These are phyloP conservation scores for Bondarzewia mesenterica DNA, from an alignment of 1,284 basidiomycete genomes.

Conservation along the genomic window DNA sequence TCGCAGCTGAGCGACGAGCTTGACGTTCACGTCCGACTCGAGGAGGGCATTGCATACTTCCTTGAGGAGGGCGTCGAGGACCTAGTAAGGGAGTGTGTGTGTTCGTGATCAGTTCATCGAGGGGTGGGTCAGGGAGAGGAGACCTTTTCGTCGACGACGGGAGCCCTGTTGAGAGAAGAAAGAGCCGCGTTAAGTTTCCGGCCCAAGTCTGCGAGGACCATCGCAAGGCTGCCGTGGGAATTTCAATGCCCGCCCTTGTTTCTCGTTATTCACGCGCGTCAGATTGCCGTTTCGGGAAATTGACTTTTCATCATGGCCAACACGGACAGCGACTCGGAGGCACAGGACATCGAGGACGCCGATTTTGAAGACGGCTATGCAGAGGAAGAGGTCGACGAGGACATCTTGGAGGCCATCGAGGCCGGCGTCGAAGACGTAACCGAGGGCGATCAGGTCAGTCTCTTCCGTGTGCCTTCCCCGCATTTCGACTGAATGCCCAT, in stretches of 20 bases:
- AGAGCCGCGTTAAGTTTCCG: constrained; percentile 91
- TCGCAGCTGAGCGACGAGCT: constrained; percentile 83
- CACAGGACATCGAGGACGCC: constrained; percentile 45
- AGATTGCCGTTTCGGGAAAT: not conserved
- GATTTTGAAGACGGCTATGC: constrained; percentile 39
- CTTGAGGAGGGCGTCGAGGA: constrained; percentile 90
- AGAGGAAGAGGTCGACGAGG: constrained; percentile 46
- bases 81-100: constrained; percentile 40
- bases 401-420: constrained; percentile 42
- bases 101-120: constrained; percentile 94
- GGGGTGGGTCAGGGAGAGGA: constrained; percentile 59
- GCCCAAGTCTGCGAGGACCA: constrained; percentile 97
- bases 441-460: constrained; percentile 20
- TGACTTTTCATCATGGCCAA: constrained; percentile 33
- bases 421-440: constrained; percentile 49
- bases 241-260: constrained; percentile 3
- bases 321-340: constrained; percentile 61
- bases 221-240: constrained; percentile 25
- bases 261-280: not conserved
- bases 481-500: constrained; percentile 14
- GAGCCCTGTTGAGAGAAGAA: constrained; percentile 80
- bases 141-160: constrained; percentile 87
- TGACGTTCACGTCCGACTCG: constrained; percentile 98
- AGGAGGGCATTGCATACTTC: constrained; percentile 92
- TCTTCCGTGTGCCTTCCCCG: constrained; percentile 2